Conservation (phyloP, 345 rosid genomes). For the Heritiera fomes region DNA sequence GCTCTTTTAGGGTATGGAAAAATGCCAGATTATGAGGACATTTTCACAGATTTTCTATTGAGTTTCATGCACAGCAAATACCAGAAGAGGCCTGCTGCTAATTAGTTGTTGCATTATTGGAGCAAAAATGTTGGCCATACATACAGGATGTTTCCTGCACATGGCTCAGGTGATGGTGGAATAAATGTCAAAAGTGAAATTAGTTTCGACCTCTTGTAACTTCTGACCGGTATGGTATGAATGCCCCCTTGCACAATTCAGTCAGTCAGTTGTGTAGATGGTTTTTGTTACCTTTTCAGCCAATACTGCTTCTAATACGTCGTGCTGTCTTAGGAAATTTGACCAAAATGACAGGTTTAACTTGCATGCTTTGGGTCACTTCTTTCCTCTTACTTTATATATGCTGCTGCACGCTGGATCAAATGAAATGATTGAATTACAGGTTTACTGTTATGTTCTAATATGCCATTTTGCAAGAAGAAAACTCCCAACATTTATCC, state of each 20-base stretch:
- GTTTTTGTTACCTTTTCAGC: neutral
- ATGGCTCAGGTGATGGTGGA: conserved; percentile 14
- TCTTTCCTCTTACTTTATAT: no score
- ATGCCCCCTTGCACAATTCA: conserved; percentile 8
- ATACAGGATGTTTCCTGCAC: conserved; percentile 14
- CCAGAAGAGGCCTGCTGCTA: conserved; percentile 34
- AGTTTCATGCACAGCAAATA: conserved; percentile 43
- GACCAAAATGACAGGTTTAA: conserved; percentile 16
- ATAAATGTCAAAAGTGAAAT: conserved; percentile 19
- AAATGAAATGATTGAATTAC: no score
- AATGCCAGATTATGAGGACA: conserved; percentile 81
- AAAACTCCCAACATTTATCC: no score
- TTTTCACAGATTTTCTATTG: conserved; percentile 78
- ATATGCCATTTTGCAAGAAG: no score
- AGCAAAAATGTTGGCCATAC: neutral
- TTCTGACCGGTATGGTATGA: conserved; percentile 22
- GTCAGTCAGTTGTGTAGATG: conserved; percentile 9
- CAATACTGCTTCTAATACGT: neutral
- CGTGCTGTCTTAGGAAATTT: no score
- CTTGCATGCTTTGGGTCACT: no score
- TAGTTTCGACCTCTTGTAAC: conserved; percentile 21
- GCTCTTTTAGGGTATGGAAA: conserved; percentile 76
- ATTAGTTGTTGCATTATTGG: neutral
- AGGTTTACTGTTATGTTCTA: no score
- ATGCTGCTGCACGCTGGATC: no score